A percentile compares a stretch with the other conserved stretches of the same genome.
Conservation (phyloP, 1,284 basidiomycete genomes). For the Volvariella surrecta region DNA sequence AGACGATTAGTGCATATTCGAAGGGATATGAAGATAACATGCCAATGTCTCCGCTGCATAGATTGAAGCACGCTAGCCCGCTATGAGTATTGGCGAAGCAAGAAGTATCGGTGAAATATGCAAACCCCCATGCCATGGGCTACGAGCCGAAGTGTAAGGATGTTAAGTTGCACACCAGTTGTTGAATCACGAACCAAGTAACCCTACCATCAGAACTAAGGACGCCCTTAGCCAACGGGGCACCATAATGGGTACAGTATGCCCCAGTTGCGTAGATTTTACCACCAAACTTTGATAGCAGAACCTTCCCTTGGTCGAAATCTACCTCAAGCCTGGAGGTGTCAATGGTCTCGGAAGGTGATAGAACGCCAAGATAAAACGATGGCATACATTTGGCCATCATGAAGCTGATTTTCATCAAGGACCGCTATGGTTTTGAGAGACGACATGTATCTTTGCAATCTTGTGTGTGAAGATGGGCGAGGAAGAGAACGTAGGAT, state of each 20-base stretch:
- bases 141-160: conserved; percentile 16
- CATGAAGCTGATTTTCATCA: conserved; percentile 55
- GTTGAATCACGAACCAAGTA: conserved; percentile 50
- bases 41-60: conserved; percentile 75
- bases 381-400: conserved; percentile 67
- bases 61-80: conserved; percentile 75
- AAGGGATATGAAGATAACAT: conserved; percentile 10
- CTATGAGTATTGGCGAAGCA: conserved; percentile 4
- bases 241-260: conserved; percentile 87
- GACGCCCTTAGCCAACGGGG: conserved; percentile 78
- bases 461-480: no score
- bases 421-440: conserved; percentile 58
- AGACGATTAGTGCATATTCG: conserved; percentile 12
- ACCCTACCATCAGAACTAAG: conserved; percentile 74
- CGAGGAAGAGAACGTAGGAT: no score
- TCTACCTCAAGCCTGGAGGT: conserved; percentile 68
- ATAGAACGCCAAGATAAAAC: no score
- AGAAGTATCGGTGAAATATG: conserved; percentile 5
- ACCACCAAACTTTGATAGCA: conserved; percentile 73
- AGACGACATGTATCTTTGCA: no score
- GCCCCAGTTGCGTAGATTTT: conserved; percentile 75
- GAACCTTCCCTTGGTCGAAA: conserved; percentile 75
- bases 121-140: conserved; percentile 86
- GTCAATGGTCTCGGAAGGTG: neutral
- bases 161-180: neutral